Evolutionary conservation across 352 stramenopile genomes (phyloP), one percentile per base, ranked within the genome.

Genomic region (Pythium volutum): DNA sequence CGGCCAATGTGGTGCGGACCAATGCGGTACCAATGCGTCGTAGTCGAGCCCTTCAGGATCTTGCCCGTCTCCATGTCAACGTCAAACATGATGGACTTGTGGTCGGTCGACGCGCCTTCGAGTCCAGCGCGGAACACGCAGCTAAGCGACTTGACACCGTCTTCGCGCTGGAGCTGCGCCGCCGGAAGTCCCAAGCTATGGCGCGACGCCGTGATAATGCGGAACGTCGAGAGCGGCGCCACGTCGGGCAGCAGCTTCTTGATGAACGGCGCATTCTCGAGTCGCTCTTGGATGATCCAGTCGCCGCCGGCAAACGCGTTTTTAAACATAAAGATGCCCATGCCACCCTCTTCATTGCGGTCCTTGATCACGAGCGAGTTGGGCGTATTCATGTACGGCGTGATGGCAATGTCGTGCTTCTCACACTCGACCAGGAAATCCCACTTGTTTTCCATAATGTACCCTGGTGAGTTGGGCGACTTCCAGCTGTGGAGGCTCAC

Each of bases 371-470:
- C 96, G 34, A 99, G 84, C 50, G 81, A 89, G 20, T 82, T 87
- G 6, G 86, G 84, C 15, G 82, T 72, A 59, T 97, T 91, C 38
- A 99, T 75, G 76, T 96, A 98, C 10, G 96, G 97, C 36, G 91
- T 97, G 34, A 99, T 83, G 6, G 96, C 94, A 27, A 99, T 96
- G 39, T 77, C 81, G 38, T 87, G 67, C 64, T 96, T 92, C 34
- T 92, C 77, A n/a, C 91, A 86, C 63, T 98, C 81, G 33, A 97
- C 70, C 3, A 99, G 72, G 69, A 99, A 99, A 55, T 97, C 97
- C 96, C 96, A 99, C 78, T 99, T 99, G 80, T 98, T 98, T 76
- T 98, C 96, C 91, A 98, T 98, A 50, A 85, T 65, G 74, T 99
- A 99, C 48, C 89, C 93, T 2, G 78, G 67, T 16, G 90, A 96